These are phyloP conservation scores for Cladosporium halotolerans DNA, from an alignment of 2,329 filamentous ascomycete species.

Conservation along the genomic window DNA sequence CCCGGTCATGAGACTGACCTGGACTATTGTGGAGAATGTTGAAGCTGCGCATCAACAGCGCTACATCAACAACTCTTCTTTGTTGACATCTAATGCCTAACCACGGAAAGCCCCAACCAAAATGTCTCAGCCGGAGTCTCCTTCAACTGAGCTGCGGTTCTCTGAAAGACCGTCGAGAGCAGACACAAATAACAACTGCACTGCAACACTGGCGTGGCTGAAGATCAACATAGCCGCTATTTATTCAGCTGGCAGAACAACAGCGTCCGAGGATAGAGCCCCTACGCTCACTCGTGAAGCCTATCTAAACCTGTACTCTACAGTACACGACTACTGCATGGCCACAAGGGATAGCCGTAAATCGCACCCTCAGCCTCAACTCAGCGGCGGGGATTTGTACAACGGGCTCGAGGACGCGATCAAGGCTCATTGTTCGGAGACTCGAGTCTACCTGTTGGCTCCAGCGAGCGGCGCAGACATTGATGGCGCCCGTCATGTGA, in stretches of 20 bases:
- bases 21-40: too few relatives aligned
- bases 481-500: background rate
- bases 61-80: too few relatives aligned
- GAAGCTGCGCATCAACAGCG: too few relatives aligned
- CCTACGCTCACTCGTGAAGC: background rate
- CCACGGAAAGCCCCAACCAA: background rate
- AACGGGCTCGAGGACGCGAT: background rate
- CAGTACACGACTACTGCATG: background rate
- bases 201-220: background rate
- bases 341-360: background rate
- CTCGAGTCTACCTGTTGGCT: background rate
- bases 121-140: background rate
- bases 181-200: background rate
- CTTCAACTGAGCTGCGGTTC: background rate
- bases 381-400: background rate
- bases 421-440: background rate
- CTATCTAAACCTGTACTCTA: background rate
- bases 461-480: background rate
- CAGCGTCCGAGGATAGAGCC: background rate
- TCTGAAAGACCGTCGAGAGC: background rate
- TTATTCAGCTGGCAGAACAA: background rate
- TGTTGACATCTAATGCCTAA: too few relatives aligned
- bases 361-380: background rate
- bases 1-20: too few relatives aligned
- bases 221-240: background rate